Percentiles rank a stretch among this genome's conserved stretches.
These are phyloP conservation scores for Otatea glauca DNA, from an alignment of 176 grass and related monocot genomes.

Conservation along the genomic window DNA sequence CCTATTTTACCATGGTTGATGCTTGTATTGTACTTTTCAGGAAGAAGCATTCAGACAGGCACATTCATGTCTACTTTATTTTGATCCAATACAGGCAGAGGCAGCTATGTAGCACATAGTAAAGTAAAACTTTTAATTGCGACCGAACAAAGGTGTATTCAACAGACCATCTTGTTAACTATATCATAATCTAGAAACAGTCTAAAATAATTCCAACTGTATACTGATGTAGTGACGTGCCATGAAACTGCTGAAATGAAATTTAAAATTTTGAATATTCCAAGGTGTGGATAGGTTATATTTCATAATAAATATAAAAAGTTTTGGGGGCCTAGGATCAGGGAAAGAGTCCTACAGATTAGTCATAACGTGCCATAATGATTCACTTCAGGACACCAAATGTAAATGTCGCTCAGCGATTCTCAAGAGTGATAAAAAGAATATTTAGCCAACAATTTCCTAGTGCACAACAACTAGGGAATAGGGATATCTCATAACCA, in stretches of 20 bases:
- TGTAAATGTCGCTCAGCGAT: neutral
- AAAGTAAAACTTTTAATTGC: neutral
- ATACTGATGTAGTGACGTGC: neutral
- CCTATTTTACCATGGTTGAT: neutral
- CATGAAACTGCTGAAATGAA: neutral
- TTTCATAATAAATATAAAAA: neutral
- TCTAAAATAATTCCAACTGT: neutral
- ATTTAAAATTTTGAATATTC: slow-evolving; percentile 11
- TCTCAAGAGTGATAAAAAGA: neutral
- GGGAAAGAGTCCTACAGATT: neutral
- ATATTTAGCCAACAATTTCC: neutral
- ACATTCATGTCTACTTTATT: slow-evolving; percentile 9
- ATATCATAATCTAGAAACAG: neutral
- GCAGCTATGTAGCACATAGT: neutral
- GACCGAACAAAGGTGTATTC: neutral
- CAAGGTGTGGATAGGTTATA: neutral
- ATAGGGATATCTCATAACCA: neutral
- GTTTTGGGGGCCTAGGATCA: neutral
- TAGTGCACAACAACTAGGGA: neutral
- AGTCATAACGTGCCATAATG: neutral
- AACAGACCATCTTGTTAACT: neutral
- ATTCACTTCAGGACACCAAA: neutral
- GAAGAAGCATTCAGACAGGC: neutral
- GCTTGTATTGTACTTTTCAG: neutral
- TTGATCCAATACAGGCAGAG: neutral